Percentiles rank a stretch among this genome's conserved stretches.
These are phyloP conservation scores for Prunus mira DNA, from an alignment of 306 rosid species.

Conservation along the genomic window DNA sequence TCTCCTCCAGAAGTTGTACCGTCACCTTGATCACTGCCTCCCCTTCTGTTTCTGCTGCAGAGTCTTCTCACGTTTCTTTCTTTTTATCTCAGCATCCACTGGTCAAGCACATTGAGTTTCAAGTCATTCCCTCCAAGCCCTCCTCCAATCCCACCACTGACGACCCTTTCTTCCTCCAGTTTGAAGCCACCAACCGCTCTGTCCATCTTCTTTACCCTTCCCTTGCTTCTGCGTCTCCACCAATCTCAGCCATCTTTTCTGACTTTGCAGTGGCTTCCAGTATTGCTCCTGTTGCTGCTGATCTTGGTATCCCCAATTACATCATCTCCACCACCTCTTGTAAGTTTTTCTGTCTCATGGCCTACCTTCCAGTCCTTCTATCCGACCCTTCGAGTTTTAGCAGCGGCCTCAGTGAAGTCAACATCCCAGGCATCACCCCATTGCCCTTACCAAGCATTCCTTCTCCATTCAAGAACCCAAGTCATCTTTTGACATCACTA, in stretches of 20 bases:
- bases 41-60: constrained; percentile 20
- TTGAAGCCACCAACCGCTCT: constrained; percentile 19
- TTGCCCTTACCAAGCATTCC: constrained; percentile 14
- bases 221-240: constrained; percentile 12
- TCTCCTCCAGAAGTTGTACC: not conserved
- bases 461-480: constrained; percentile 14
- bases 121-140: not conserved
- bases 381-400: not conserved
- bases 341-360: constrained; percentile 12
- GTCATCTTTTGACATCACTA: constrained; percentile 18
- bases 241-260: constrained; percentile 12
- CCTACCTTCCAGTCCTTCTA: constrained; percentile 16
- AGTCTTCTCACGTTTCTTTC: constrained; percentile 17
- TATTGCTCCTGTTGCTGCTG: not conserved
- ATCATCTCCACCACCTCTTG: constrained; percentile 12
- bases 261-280: constrained; percentile 4
- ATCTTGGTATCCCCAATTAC: constrained; percentile 22
- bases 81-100: constrained; percentile 19
- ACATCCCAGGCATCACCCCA: constrained; percentile 13
- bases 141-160: not conserved
- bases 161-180: constrained; percentile 31
- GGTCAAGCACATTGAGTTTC: constrained; percentile 20
- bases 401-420: not conserved
- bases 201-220: constrained; percentile 17
- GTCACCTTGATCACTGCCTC: constrained; percentile 21